phyloP scores from a whole-genome alignment of 192 early-diverging fungal genomes.

The Linnemannia hyalina region DNA sequence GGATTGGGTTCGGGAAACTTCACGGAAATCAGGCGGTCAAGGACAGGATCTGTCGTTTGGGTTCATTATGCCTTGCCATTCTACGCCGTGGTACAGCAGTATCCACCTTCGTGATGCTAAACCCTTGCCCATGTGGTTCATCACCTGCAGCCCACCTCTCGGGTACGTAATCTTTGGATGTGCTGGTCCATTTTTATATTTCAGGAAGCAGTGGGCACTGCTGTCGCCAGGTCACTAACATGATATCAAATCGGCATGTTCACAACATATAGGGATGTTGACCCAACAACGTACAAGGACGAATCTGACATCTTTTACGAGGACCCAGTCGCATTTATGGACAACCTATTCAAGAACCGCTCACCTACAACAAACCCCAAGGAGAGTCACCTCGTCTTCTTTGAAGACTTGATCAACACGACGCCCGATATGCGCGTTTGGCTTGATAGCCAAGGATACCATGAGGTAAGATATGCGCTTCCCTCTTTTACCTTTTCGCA shows the following conservation, averaged over 20 bases:
- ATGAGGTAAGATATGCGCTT: conserved; percentile 58
- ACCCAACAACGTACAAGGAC: conserved; percentile 64
- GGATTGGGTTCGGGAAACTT: conserved; percentile 73
- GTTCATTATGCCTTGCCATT: conserved; percentile 98
- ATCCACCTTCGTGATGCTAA: conserved; percentile 70
- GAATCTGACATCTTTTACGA: conserved; percentile 87
- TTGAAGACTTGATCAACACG: conserved; percentile 69
- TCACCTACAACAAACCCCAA: neutral
- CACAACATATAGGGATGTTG: conserved; percentile 16
- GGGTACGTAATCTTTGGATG: conserved; percentile 44
- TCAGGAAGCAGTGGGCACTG: neutral
- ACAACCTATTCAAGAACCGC: neutral
- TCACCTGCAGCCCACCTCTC: conserved; percentile 94
- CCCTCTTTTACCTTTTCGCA: neutral
- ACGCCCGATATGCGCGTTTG: conserved; percentile 41
- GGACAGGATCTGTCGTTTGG: conserved; percentile 61
- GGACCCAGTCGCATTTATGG: conserved; percentile 70
- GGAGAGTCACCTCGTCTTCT: conserved; percentile 80
- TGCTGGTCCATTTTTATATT: neutral
- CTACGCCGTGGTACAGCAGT: conserved; percentile 93
- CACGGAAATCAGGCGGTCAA: neutral
- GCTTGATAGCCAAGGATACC: conserved; percentile 64
- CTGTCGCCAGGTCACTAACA: too few relatives aligned
- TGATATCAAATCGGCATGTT: neutral
- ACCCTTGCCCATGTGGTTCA: conserved; percentile 74